These are phyloP conservation scores for Aspergillus spinulosporus DNA, from an alignment of 2,329 filamentous ascomycete species.

Conservation along the genomic window DNA sequence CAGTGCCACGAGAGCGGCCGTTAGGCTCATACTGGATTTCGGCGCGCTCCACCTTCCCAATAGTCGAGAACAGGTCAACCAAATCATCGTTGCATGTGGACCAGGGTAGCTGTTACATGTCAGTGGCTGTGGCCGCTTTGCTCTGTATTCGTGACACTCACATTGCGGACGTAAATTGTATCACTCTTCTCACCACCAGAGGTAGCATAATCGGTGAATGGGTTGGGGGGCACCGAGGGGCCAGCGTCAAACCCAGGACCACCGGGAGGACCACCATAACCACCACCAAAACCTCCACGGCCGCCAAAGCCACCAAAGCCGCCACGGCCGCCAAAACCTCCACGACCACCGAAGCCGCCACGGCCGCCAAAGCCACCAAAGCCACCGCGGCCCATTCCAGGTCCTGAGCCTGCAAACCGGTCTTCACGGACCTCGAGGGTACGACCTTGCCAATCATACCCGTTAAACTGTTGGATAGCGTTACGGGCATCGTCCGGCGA, in stretches of 20 bases:
- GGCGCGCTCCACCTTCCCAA: conserved; percentile 96
- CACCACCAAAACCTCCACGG: conserved; percentile 41
- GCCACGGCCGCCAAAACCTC: conserved; percentile 58
- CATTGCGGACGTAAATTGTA: conserved; percentile 93
- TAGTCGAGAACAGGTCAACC: conserved; percentile 93
- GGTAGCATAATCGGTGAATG: conserved; percentile 91
- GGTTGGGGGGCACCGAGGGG: conserved; percentile 66
- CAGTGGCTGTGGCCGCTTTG: conserved; percentile 19
- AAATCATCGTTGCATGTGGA: conserved; percentile 98
- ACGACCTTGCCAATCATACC: conserved; percentile 97
- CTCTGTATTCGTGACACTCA: conserved; percentile 54
- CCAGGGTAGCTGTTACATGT: conserved; percentile 75
- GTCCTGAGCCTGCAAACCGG: conserved; percentile 71
- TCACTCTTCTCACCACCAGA: conserved; percentile 80
- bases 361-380: conserved; percentile 44
- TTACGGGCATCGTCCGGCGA: conserved; percentile 91
- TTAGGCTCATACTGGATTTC: conserved; percentile 99
- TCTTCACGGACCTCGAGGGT: conserved; percentile 93
- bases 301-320: conserved; percentile 49
- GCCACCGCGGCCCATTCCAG: conserved; percentile 37
- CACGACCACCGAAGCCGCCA: conserved; percentile 46
- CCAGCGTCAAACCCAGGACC: conserved; percentile 43
- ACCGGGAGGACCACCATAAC: conserved; percentile 47
- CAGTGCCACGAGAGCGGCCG: conserved; percentile 88
- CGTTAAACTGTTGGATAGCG: conserved; percentile 96